Base-by-base conservation (phyloP, 208 protist species). In the Trichomonas tenax region DNA sequence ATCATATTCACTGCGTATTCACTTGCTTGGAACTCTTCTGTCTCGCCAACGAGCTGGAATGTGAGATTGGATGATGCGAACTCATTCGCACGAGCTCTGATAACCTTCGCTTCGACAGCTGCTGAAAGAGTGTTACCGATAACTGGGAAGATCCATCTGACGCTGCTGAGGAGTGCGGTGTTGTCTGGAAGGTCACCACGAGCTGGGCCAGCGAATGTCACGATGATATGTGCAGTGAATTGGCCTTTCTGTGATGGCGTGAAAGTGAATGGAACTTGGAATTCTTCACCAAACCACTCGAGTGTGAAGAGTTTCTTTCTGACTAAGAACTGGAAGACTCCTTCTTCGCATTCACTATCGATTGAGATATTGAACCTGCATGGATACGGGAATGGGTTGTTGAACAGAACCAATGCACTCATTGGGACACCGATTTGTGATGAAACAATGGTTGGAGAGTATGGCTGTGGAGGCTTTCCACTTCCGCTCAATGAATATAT, bases 251-350 rank as follows among this genome's bases (percentile, higher is more conserved):
- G 21, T 93, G 8, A 8, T 8, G 86, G 86, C 38, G 17, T 48
- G n/a, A 93, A 93, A 34, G 86, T 93, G 15, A 93, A 93, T 40
- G 86, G 86, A 41, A 93, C 45, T 93, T 93, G 86, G 31, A 2
- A 51, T 51, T 93, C 86, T 58, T 93, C 86, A 36, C 36, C 36
- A 38, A 41, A 93, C 17, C 17, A 48, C 15, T 93, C 17, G 8
- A 93, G 31, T 38, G 86, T 93, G 44, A 93, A 93, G 15, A 93
- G 40, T 38, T 93, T 93, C n/a, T 44, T 48, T 34, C 45, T 48
- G 34, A 41, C 45, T 31, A 93, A 93, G n/a, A 93, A 93, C 26
- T 48, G 26, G 44, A 93, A 93, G 21, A 93, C n/a, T n/a, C 40
- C 40, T 38, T 93, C 86, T 93, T 93, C 86, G 17, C 44, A 34